Base-by-base conservation (phyloP, 371 early-diverging fungal genomes). In the Mortierella sp. region DNA sequence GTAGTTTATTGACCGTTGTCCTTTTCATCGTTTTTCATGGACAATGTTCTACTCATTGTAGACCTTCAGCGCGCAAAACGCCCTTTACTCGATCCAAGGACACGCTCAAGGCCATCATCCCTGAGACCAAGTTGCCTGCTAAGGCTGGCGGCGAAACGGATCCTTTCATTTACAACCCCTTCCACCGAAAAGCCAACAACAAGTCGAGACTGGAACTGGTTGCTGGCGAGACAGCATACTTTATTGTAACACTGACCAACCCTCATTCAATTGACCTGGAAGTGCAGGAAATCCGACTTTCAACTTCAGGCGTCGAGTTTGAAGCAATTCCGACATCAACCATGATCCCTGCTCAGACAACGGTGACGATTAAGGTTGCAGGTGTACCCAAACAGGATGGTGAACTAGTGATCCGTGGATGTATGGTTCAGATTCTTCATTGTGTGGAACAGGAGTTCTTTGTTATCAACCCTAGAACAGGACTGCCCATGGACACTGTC, bases 221-320 rank as follows among this genome's bases (percentile, higher is more conserved):
- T 2, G 86, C 89, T 22, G 82, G 85, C 54, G 95, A 94, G 60
- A 54, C 85, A 0, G 86, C 87, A 4, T 87, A 89, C 44, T 90
- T 92, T 67, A 88, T 89, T 51, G 85, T 93, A 1, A 83, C 83
- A 0, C 70, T 94, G 28, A 79, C 88, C 3, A 94, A 94, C 67
- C 93, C 92, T 5, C 93, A 92, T 79, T 86, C 88, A 13, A 92
- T 94, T 67, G 92, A 92, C 60, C 69, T 94, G 46, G 93, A 93
- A 24, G 71, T 93, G 17, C 89, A 90, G 53, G 84, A 82, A 50
- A 85, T 92, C 4, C 61, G 78, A 7, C 64, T 94, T 10, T 84
- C 89, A 25, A 90, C 92, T 0, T 79, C 84, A 1, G 91, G 90
- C 6, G 71, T 89, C 2, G 68, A 81, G 1, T 92, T 92, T 63